Percentiles rank a stretch among this genome's conserved stretches.
Conservation (phyloP, 352 stramenopile species). For the Phytophthora cactorum region DNA sequence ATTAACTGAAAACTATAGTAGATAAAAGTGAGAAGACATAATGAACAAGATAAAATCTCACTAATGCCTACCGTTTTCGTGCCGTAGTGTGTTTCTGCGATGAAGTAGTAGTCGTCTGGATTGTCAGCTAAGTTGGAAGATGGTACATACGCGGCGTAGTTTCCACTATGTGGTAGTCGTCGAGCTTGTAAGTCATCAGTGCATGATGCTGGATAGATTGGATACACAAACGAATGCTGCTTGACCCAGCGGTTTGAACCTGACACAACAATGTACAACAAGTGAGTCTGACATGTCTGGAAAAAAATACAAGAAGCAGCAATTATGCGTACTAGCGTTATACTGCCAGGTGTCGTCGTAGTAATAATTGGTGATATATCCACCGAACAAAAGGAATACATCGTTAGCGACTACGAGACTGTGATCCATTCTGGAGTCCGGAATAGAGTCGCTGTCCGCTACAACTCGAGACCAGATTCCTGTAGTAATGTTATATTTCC, state of each 20-base stretch:
- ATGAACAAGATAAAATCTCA: not conserved
- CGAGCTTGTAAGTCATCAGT: constrained; percentile 89
- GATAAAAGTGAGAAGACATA: not conserved
- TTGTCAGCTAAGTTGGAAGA: constrained; percentile 37
- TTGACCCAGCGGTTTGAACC: constrained; percentile 88
- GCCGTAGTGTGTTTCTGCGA: constrained; percentile 77
- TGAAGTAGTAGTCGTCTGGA: constrained; percentile 66
- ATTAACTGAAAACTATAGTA: constrained; percentile 77
- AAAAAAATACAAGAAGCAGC: not conserved
- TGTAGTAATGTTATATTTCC: constrained; percentile 92
- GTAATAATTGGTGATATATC: constrained; percentile 94
- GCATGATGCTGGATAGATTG: constrained; percentile 90
- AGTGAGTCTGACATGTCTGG: constrained; percentile 1
- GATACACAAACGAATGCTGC: constrained; percentile 91
- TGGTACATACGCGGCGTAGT: constrained; percentile 63
- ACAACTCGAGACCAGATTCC: constrained; percentile 84
- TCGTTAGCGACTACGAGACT: constrained; percentile 77
- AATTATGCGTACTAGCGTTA: constrained; percentile 81
- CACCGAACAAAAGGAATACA: constrained; percentile 93
- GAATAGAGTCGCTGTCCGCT: constrained; percentile 34
- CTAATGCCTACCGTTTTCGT: constrained; percentile 56
- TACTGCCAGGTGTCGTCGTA: constrained; percentile 97
- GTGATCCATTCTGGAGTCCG: constrained; percentile 82
- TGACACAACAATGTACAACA: constrained; percentile 20
- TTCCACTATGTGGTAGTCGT: constrained; percentile 70